Percentiles rank a stretch among this genome's conserved stretches.
phyloP scores from a whole-genome alignment of 805 yeast species.

The Starmerella bombi region DNA sequence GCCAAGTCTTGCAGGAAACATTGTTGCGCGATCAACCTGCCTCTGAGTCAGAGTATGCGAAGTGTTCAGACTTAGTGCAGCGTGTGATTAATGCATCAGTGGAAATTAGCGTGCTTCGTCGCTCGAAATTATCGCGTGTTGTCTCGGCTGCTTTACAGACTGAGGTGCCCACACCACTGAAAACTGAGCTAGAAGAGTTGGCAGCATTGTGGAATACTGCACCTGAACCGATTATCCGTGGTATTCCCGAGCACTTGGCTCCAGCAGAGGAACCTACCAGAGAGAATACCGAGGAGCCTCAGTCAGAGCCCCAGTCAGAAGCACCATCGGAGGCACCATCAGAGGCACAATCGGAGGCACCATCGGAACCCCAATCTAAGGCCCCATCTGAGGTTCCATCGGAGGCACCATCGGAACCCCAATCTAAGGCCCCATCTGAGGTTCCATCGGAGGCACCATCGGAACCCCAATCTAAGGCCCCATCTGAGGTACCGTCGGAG shows the following conservation, averaged over 20 bases:
- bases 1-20: conserved; percentile 8
- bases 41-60: not conserved
- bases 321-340: not conserved
- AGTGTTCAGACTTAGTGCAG: conserved; percentile 4
- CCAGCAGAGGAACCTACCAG: conserved; percentile 13
- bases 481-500: not conserved
- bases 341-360: not conserved
- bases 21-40: not conserved
- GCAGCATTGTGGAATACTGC: conserved; percentile 15
- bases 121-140: conserved; percentile 17
- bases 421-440: not conserved
- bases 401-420: not conserved
- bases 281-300: conserved; percentile 8
- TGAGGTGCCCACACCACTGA: conserved; percentile 4
- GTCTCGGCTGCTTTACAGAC: conserved; percentile 6
- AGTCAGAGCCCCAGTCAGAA: not conserved
- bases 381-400: not conserved
- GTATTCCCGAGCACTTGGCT: conserved; percentile 20
- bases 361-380: not conserved
- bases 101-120: conserved; percentile 20
- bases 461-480: not conserved
- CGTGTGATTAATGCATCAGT: conserved; percentile 15
- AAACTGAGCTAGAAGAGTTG: conserved; percentile 2
- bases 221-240: conserved; percentile 21
- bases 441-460: not conserved